Base-by-base conservation (phyloP, 169 alveolate species). In the Cryptosporidium sp. region DNA sequence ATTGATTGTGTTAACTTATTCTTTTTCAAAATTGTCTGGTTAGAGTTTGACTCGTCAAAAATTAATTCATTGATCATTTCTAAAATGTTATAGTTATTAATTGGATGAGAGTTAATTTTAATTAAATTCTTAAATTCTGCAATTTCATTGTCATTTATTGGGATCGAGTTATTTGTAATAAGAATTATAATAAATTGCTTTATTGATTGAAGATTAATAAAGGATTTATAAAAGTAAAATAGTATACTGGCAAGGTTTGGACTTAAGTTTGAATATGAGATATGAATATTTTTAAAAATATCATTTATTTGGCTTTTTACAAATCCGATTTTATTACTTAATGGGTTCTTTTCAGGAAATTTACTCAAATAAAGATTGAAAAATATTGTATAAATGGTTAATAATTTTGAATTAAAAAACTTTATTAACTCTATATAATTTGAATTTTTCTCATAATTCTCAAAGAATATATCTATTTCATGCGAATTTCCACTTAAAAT, bases 221-320 rank as follows among this genome's bases (percentile, higher is more conserved):
- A 73, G 0, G 86, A 73, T 59, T 59, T 73, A 39, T 73, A 73
- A 26, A 73, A 73, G 21, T 73, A 73, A 55, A 52, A 59, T 59
- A 73, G 33, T 23, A 52, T 21, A 26, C 55, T 35, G 23, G 52
- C 51, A 14, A 55, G 21, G 35, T 37, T 73, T 14, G 55, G 5
- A 16, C 68, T 73, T 55, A 51, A 52, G 26, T 73, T 73, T 7
- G 86, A 73, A 58, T 29, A 16, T 14, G 86, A 73, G 3, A 43
- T 65, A n/a, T 65, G 7, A n/a, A 59, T 59, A 59, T 59, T 59
- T 31, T 59, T 59, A 12, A n/a, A 18, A 26, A n/a, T n/a, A 48
- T 48, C 55, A 48, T 48, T 65, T n/a, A 65, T 1, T 37, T 26
- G 52, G 23, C 23, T 51, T 18, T 18, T 43, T 9, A 31, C 2